Conservation (phyloP, 2,329 filamentous ascomycete species). For the Aureobasidium subglaciale region DNA sequence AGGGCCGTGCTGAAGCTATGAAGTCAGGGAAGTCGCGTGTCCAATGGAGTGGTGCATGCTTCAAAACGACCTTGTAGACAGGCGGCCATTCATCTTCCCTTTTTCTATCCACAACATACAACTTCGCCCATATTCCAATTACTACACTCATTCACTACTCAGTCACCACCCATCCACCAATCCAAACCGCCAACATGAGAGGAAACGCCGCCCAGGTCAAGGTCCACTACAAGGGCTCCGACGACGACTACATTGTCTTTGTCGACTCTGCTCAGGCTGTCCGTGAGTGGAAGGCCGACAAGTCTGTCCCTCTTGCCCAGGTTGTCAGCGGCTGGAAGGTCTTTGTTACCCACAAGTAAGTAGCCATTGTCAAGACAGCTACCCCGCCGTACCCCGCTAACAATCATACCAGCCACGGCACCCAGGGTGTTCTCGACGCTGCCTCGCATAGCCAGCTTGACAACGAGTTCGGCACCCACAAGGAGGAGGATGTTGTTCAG, state of each 20-base stretch:
- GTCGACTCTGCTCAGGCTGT: constrained; percentile 56
- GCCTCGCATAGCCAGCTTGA: constrained; percentile 71
- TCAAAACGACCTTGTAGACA: neutral
- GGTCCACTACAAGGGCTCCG: constrained; percentile 75
- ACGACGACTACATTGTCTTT: constrained; percentile 63
- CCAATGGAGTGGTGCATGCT: constrained; percentile 1
- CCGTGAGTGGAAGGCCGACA: constrained; percentile 77
- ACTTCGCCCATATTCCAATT: neutral
- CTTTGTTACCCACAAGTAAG: constrained; percentile 83
- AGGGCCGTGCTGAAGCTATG: constrained; percentile 8
- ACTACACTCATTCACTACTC: neutral
- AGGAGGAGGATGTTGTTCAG: constrained; percentile 74
- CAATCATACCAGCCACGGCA: constrained; percentile 64
- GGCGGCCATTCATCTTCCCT: neutral
- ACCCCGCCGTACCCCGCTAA: constrained; percentile 9
- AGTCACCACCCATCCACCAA: neutral
- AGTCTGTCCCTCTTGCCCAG: constrained; percentile 69
- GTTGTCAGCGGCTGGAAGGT: constrained; percentile 86
- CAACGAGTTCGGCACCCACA: constrained; percentile 76
- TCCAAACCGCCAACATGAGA: constrained; percentile 35
- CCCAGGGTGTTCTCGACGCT: constrained; percentile 68
- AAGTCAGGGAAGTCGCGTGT: constrained; percentile 13
- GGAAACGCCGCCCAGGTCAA: constrained; percentile 66
- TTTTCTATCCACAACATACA: neutral
- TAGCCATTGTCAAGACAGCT: constrained; percentile 21